These are phyloP conservation scores for Eurotiales sp. DNA, from an alignment of 2,329 filamentous ascomycete genomes.

Conservation along the genomic window DNA sequence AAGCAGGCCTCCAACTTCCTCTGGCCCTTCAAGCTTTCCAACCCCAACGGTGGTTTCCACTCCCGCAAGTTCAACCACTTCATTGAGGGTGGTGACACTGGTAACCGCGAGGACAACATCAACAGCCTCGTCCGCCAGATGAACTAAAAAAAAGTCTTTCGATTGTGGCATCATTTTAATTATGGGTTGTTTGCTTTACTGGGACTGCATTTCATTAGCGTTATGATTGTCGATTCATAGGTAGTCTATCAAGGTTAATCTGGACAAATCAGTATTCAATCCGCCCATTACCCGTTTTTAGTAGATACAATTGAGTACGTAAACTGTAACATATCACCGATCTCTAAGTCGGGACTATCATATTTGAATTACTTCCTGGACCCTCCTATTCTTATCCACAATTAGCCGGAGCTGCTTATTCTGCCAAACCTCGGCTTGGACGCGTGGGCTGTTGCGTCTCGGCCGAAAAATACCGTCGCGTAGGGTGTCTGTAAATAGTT, in stretches of 20 bases:
- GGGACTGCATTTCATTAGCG: constrained; percentile 30
- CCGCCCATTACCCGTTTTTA: constrained; percentile 26
- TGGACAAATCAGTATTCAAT: constrained; percentile 32
- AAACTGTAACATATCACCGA: neutral
- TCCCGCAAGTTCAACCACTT: constrained; percentile 98
- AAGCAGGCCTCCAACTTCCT: constrained; percentile 99
- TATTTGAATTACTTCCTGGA: constrained; percentile 47
- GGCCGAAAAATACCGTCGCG: constrained; percentile 54
- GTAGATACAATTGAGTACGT: neutral
- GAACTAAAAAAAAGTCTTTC: constrained; percentile 64
- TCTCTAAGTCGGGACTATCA: neutral
- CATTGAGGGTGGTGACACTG: constrained; percentile 96
- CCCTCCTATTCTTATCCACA: constrained; percentile 58
- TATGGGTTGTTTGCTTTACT: constrained; percentile 32
- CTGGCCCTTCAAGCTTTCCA: constrained; percentile 99
- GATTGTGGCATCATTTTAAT: constrained; percentile 9
- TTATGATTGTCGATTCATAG: constrained; percentile 25
- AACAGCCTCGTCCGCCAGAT: constrained; percentile 95
- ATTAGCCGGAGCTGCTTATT: constrained; percentile 60
- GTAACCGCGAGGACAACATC: constrained; percentile 98
- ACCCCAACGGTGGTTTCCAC: constrained; percentile 95
- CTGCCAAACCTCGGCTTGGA: constrained; percentile 32
- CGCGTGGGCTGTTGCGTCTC: too few species aligned
- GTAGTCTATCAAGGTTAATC: constrained; percentile 23
- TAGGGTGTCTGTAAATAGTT: constrained; percentile 61